Conservation (phyloP, 2,329 filamentous ascomycete species). For the Colletotrichum incanum region DNA sequence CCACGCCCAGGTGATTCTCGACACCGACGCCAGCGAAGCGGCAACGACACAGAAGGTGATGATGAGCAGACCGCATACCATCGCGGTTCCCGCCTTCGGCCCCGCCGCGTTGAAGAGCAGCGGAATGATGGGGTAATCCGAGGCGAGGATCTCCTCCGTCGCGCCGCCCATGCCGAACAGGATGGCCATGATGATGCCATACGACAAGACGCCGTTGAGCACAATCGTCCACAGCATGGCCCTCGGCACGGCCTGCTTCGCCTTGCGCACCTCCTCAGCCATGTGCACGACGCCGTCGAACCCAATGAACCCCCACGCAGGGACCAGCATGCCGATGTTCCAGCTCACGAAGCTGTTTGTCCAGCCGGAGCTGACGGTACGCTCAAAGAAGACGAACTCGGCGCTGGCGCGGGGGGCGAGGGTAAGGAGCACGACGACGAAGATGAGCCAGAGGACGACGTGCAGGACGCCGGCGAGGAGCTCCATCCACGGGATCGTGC, state of each 20-base stretch:
- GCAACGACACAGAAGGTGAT: conserved; percentile 48
- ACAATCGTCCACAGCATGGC: conserved; percentile 44
- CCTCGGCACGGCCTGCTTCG: conserved; percentile 39
- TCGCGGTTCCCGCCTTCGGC: conserved; percentile 29
- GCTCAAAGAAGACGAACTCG: conserved; percentile 39
- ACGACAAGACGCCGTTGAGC: conserved; percentile 56
- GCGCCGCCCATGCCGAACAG: conserved; percentile 38
- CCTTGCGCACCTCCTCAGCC: conserved; percentile 43
- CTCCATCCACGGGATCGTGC: conserved; percentile 41
- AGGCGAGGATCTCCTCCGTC: conserved; percentile 30
- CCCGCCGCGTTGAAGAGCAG: conserved; percentile 36
- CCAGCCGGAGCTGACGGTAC: conserved; percentile 38
- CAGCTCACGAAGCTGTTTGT: conserved; percentile 43
- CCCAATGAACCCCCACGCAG: conserved; percentile 39
- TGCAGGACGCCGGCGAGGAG: conserved; percentile 37
- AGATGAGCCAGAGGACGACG: conserved; percentile 37
- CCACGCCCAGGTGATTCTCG: conserved; percentile 37
- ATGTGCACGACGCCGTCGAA: conserved; percentile 44
- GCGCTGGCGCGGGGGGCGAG: conserved; percentile 36
- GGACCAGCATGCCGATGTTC: conserved; percentile 41
- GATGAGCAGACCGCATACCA: conserved; percentile 42
- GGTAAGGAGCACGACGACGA: conserved; percentile 31
- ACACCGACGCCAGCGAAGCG: conserved; percentile 53
- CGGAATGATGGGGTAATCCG: conserved; percentile 39
- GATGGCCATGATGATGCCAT: conserved; percentile 37